Evolutionary conservation across 2,329 filamentous ascomycete genomes (phyloP).

Genomic region (Sclerotinia spermophila): DNA sequence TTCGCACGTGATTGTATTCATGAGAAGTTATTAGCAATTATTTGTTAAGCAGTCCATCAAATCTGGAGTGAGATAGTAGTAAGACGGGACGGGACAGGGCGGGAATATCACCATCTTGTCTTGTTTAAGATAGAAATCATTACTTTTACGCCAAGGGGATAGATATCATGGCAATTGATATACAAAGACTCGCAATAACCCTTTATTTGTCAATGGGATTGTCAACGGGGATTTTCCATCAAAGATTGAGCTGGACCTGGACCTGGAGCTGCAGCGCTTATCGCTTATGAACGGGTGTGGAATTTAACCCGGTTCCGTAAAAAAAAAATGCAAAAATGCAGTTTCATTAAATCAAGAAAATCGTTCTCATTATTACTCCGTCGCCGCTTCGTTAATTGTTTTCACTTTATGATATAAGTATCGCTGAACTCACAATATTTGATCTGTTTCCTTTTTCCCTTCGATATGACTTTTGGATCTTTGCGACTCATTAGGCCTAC

Average conservation of each 20-base stretch:
- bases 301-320: slow-evolving; percentile 15
- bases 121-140: background rate
- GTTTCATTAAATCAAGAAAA: slow-evolving; percentile 6
- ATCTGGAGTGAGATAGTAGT: background rate
- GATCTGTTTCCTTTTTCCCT: background rate
- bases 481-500: slow-evolving; percentile 2
- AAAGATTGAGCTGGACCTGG: background rate
- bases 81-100: too few relatives aligned
- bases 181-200: background rate
- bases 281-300: slow-evolving; percentile 5
- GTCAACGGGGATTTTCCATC: background rate
- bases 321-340: slow-evolving; percentile 13
- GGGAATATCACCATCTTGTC: background rate
- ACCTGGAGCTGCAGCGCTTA: background rate
- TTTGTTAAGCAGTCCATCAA: background rate
- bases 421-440: background rate
- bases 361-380: background rate
- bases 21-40: background rate
- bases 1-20: background rate
- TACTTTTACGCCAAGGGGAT: background rate
- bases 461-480: slow-evolving; percentile 18
- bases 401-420: background rate
- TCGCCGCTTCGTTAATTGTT: background rate
- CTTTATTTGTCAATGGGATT: background rate
- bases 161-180: background rate